Evolutionary conservation across 2,329 filamentous ascomycete genomes (phyloP).

Genomic region (Xylariaceae sp.): DNA sequence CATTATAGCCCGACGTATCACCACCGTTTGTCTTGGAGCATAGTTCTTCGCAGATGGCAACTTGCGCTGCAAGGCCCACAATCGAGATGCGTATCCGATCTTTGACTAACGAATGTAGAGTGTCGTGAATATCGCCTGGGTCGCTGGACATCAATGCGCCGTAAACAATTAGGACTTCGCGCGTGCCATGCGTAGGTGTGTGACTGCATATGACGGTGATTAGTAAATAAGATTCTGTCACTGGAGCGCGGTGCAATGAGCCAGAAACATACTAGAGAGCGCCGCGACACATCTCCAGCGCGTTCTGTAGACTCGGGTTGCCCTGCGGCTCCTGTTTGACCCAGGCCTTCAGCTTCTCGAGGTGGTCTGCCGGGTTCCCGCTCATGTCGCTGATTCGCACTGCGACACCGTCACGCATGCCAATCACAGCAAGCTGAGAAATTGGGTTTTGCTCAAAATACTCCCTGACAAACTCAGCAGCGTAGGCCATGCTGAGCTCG

Average conservation of each 20-base stretch:
- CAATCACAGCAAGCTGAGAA: constrained; percentile 87
- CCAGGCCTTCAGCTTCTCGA: constrained; percentile 69
- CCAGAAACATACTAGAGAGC: constrained; percentile 67
- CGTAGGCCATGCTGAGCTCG: constrained; percentile 76
- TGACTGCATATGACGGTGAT: constrained; percentile 53
- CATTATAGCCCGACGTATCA: constrained; percentile 71
- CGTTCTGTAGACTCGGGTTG: constrained; percentile 84
- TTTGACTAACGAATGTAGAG: constrained; percentile 71
- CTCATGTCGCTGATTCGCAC: constrained; percentile 83
- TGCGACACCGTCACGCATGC: constrained; percentile 89
- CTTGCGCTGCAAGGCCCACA: constrained; percentile 85
- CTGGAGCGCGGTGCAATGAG: neutral
- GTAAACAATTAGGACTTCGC: constrained; percentile 89
- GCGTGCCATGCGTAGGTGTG: constrained; percentile 86
- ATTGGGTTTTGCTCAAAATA: constrained; percentile 99
- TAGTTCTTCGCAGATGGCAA: constrained; percentile 88
- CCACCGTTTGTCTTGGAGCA: constrained; percentile 84
- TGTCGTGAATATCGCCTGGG: constrained; percentile 92
- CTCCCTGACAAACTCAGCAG: constrained; percentile 83
- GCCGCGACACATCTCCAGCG: constrained; percentile 90
- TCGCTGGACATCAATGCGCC: constrained; percentile 88
- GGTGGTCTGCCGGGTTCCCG: constrained; percentile 86
- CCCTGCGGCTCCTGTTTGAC: constrained; percentile 67
- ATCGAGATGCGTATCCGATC: constrained; percentile 87
- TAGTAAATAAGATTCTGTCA: constrained; percentile 3